These are phyloP conservation scores for Purshia tridentata DNA, from an alignment of 306 rosid species.

Conservation along the genomic window DNA sequence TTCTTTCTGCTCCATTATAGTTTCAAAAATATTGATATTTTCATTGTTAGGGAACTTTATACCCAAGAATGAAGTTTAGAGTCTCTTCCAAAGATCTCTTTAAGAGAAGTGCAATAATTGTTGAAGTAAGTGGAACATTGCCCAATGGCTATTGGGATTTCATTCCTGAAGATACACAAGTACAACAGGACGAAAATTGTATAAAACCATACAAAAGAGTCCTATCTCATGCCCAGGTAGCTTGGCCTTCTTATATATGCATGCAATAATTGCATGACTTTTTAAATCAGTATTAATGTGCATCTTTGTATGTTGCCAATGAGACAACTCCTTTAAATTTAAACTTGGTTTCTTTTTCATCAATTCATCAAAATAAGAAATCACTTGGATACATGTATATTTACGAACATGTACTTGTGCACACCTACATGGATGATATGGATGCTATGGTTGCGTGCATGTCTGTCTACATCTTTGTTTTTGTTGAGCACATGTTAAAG, in stretches of 20 bases:
- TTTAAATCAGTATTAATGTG: slow-evolving; percentile 11
- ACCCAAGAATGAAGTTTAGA: slow-evolving; percentile 72
- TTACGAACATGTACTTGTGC: background rate
- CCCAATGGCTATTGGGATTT: slow-evolving; percentile 85
- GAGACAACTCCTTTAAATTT: background rate
- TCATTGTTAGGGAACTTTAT: slow-evolving; percentile 57
- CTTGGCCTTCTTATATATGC: slow-evolving; percentile 12
- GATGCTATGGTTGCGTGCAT: background rate
- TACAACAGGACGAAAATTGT: slow-evolving; percentile 57
- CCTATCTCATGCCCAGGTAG: slow-evolving; percentile 85
- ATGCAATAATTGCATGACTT: slow-evolving; percentile 7
- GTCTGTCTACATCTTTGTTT: background rate
- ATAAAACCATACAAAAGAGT: slow-evolving; percentile 51
- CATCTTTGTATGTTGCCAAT: background rate
- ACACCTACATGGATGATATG: background rate
- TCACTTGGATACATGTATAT: background rate
- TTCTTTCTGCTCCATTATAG: slow-evolving; percentile 11
- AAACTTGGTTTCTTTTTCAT: background rate
- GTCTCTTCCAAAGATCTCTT: slow-evolving; percentile 67
- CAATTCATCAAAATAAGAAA: background rate
- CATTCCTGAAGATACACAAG: slow-evolving; percentile 58
- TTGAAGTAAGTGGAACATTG: slow-evolving; percentile 54
- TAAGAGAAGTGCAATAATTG: slow-evolving; percentile 62
- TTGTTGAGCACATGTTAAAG: background rate
- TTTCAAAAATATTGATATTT: slow-evolving; percentile 29